Conservation (phyloP, 2,329 filamentous ascomycete species). For the Exophiala mesophila region DNA sequence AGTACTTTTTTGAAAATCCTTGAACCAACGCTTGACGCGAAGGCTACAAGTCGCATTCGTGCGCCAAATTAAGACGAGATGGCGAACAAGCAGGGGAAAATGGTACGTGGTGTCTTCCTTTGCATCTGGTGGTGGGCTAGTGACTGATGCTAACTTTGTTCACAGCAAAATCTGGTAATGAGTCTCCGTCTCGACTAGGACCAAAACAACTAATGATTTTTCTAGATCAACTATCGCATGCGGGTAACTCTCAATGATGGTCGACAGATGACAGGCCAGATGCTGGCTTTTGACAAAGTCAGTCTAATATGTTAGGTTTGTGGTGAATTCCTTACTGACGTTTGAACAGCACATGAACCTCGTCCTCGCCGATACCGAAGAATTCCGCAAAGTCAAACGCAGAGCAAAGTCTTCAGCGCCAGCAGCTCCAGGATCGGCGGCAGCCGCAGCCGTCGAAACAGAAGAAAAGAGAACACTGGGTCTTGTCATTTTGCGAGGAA, state of each 20-base stretch:
- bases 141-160: constrained; percentile 37
- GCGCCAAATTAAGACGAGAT: constrained; percentile 47
- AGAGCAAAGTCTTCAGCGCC: constrained; percentile 67
- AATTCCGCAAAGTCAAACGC: constrained; percentile 87
- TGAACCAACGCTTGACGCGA: constrained; percentile 1
- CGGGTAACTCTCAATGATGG: constrained; percentile 91
- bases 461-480: constrained; percentile 98
- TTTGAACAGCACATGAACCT: constrained; percentile 87
- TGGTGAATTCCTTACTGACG: neutral
- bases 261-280: constrained; percentile 93
- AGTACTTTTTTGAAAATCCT: constrained; percentile 16
- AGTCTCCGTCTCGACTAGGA: no score
- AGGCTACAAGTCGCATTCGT: constrained; percentile 38
- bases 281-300: constrained; percentile 98
- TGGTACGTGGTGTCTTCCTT: constrained; percentile 71
- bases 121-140: no score
- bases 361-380: constrained; percentile 96
- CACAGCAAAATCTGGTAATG: constrained; percentile 63
- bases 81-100: constrained; percentile 97
- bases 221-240: constrained; percentile 98
- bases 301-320: constrained; percentile 1
- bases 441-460: constrained; percentile 65
- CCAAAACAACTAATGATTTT: no score
- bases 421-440: constrained; percentile 56
- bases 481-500: constrained; percentile 87